Percentiles rank a stretch among this genome's conserved stretches.
phyloP scores from a whole-genome alignment of 352 stramenopile species.

The Thalassiosira mediterranea region DNA sequence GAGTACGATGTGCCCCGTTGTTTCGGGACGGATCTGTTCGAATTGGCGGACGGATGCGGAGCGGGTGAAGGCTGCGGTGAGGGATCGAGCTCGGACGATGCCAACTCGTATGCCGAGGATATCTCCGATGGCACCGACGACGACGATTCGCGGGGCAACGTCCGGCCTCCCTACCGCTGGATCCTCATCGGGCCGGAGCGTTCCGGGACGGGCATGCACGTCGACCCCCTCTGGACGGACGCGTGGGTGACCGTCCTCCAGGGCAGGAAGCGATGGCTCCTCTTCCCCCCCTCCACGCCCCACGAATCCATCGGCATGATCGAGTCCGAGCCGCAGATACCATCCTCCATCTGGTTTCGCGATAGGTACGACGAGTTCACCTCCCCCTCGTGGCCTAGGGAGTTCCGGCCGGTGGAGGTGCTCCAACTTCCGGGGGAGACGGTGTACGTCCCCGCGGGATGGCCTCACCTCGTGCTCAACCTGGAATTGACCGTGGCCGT shows the following conservation, averaged over 20 bases:
- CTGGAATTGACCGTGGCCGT: conserved; percentile 80
- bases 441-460: conserved; percentile 82
- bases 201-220: conserved; percentile 87
- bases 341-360: conserved; percentile 77
- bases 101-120: not conserved
- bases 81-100: conserved; percentile 6
- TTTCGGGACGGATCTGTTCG: conserved; percentile 81
- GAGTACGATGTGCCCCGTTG: conserved; percentile 77
- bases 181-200: conserved; percentile 83
- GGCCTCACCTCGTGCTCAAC: conserved; percentile 84
- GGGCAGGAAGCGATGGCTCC: conserved; percentile 93
- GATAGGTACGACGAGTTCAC: conserved; percentile 67
- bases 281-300: conserved; percentile 90
- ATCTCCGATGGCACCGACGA: not conserved
- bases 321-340: conserved; percentile 67
- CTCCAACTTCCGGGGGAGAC: conserved; percentile 83
- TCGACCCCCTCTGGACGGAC: conserved; percentile 93
- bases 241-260: conserved; percentile 95
- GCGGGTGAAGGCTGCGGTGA: conserved; percentile 16
- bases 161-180: conserved; percentile 84
- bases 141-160: not conserved
- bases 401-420: conserved; percentile 61
- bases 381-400: conserved; percentile 42
- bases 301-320: conserved; percentile 65
- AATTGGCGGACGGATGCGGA: conserved; percentile 26